Base-by-base conservation (phyloP, 2,329 filamentous ascomycete species). In the Diaporthe eres region DNA sequence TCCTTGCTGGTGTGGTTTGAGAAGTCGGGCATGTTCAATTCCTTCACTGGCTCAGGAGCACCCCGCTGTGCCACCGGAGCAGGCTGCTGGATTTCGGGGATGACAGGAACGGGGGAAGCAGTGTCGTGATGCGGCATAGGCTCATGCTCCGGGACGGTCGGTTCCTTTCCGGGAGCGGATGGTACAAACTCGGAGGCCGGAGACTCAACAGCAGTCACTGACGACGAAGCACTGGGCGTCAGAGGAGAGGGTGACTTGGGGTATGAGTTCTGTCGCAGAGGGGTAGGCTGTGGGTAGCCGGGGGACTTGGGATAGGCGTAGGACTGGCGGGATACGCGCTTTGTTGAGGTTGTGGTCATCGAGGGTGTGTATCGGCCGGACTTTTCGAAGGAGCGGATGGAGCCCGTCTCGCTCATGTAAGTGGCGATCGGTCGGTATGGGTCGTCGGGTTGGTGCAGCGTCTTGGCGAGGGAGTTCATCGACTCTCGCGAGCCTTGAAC, bases 401-500 rank as follows among this genome's bases (percentile, higher is more conserved):
- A 93, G 22, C 84, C 87, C 71, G 85, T 85, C 75, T 93, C 91
- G 79, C 88, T 90, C 70, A 83, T 84, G 81, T 94, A 93, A 47
- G 87, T 83, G 34, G 85, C 84, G 34, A 92, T 87, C 1, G 89
- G 88, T 70, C 95, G 92, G 85, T 98, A 98, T 49, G 95, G 96
- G 83, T 98, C 96, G 80, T 97, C 94, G 72, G 92, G 90, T 79
- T 92, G 90, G 74, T 92, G 89, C 61, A 96, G 89, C 2, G 93
- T 93, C 72, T 94, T 92, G 37, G 95, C 94, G 78, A 98, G 88
- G 3, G 95, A 97, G 83, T 96, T 92, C 77, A 98, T 88, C 7
- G 96, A 98, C 79, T 98, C 95, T 60, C 92, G 91, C 1, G 96
- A 98, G 81, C 91, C 89, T 57, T 97, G 92, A 28, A 96, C 82